A percentile compares a stretch with the other conserved stretches of the same genome.
Conservation (phyloP, 768 basidiomycete species). For the Pholiota microspora region DNA sequence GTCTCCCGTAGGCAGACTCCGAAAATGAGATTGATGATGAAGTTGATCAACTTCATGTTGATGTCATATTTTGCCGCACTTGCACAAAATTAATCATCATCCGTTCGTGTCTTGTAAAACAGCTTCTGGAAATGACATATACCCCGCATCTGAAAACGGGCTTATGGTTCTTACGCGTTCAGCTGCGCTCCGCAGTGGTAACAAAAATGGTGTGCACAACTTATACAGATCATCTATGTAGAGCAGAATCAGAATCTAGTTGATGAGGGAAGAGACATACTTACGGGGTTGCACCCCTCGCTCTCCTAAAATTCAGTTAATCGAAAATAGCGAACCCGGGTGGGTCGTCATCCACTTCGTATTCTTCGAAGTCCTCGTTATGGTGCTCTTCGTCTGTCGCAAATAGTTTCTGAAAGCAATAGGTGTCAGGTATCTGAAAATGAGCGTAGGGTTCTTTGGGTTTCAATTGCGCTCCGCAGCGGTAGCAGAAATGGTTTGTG, state of each 20-base stretch:
- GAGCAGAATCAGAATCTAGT: constrained; percentile 10
- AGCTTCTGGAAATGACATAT: too few relatives aligned
- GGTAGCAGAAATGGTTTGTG: constrained; percentile 76
- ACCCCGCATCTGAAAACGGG: constrained; percentile 62
- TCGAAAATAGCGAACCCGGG: too few relatives aligned
- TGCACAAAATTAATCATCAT: too few relatives aligned
- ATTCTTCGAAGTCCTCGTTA: too few relatives aligned
- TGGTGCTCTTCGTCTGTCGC: constrained; percentile 45
- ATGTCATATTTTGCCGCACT: too few relatives aligned
- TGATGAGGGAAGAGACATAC: constrained; percentile 21
- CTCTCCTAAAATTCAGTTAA: constrained; percentile 82
- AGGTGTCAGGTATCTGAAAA: constrained; percentile 48
- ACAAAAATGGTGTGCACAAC: constrained; percentile 78
- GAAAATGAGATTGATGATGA: too few relatives aligned
- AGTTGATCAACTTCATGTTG: too few relatives aligned
- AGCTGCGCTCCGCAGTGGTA: constrained; percentile 70
- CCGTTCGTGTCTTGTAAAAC: too few relatives aligned
- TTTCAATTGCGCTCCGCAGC: constrained; percentile 58
- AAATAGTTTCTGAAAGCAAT: constrained; percentile 67
- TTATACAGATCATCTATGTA: constrained; percentile 74
- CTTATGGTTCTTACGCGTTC: constrained; percentile 51
- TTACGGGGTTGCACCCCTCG: constrained; percentile 86
- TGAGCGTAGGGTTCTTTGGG: constrained; percentile 61
- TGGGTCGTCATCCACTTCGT: too few relatives aligned
- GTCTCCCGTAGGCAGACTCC: too few relatives aligned